phyloP scores from a whole-genome alignment of 352 stramenopile genomes.

The Phytophthora fragariaefolia region DNA sequence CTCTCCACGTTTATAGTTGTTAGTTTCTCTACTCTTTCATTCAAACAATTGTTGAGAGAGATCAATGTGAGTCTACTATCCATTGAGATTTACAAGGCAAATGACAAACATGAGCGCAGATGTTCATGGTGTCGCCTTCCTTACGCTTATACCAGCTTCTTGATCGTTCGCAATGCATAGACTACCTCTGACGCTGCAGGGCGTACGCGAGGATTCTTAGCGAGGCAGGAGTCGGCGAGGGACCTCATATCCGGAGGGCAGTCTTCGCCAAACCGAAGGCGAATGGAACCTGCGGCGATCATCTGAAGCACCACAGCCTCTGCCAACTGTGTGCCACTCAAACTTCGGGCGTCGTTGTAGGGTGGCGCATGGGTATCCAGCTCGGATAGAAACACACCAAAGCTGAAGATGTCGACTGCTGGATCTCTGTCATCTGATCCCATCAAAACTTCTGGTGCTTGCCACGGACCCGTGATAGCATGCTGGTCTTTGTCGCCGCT shows the following conservation, averaged over 20 bases:
- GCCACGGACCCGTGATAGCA: constrained; percentile 33
- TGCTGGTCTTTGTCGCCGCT: constrained; percentile 20
- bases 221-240: constrained; percentile 47
- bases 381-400: constrained; percentile 51
- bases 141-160: constrained; percentile 29
- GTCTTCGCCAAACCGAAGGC: constrained; percentile 35
- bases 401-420: constrained; percentile 47
- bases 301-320: constrained; percentile 51
- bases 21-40: not conserved
- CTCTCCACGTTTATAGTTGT: not conserved
- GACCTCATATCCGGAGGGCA: constrained; percentile 47
- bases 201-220: constrained; percentile 41
- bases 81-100: constrained; percentile 11
- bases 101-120: not conserved
- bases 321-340: constrained; percentile 29
- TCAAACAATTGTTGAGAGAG: not conserved
- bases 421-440: constrained; percentile 33
- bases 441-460: constrained; percentile 51
- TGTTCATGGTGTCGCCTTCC: not conserved
- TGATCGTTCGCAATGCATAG: constrained; percentile 50
- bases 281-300: constrained; percentile 36
- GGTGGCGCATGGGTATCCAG: constrained; percentile 50
- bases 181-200: constrained; percentile 55
- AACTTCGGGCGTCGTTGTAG: constrained; percentile 37
- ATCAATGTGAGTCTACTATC: not conserved